Evolutionary conservation across 2,329 filamentous ascomycete species (phyloP).

Genomic region (Trichoderma atroviride): DNA sequence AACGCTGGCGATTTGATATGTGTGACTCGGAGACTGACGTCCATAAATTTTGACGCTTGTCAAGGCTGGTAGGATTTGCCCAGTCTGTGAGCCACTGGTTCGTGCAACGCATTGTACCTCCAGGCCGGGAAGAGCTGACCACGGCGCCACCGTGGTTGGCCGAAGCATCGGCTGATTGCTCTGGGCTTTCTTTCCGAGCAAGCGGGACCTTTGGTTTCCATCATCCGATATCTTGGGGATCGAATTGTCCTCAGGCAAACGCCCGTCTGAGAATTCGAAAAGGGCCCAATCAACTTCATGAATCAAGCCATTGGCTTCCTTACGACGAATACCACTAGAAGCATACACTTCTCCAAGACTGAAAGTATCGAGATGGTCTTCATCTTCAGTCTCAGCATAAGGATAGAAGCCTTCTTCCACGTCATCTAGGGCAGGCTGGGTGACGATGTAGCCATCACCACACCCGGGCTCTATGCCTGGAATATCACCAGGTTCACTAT

Average conservation of each 20-base stretch:
- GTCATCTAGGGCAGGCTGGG: slow-evolving; percentile 88
- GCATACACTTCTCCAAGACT: slow-evolving; percentile 83
- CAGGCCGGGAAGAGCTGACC: slow-evolving; percentile 67
- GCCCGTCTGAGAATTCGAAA: slow-evolving; percentile 74
- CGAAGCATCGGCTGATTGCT: slow-evolving; percentile 43
- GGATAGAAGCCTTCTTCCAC: slow-evolving; percentile 83
- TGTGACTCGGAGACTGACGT: slow-evolving; percentile 76
- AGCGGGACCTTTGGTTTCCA: slow-evolving; percentile 26
- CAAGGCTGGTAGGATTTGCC: slow-evolving; percentile 75
- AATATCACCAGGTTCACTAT: slow-evolving; percentile 71
- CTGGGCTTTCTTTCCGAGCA: slow-evolving; percentile 34
- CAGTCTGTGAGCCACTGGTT: slow-evolving; percentile 80
- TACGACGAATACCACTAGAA: slow-evolving; percentile 83
- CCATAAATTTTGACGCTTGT: slow-evolving; percentile 86
- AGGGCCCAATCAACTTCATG: slow-evolving; percentile 97
- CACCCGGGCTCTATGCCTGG: slow-evolving; percentile 75
- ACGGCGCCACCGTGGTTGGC: slow-evolving; percentile 62
- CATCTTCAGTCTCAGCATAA: slow-evolving; percentile 67
- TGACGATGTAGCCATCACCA: slow-evolving; percentile 78
- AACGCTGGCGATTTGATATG: slow-evolving; percentile 59
- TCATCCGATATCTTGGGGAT: slow-evolving; percentile 51
- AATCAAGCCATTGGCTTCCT: slow-evolving; percentile 68
- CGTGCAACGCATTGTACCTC: slow-evolving; percentile 87
- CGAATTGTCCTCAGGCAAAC: slow-evolving; percentile 71
- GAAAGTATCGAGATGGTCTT: slow-evolving; percentile 82